phyloP scores from a whole-genome alignment of 306 rosid species.

The Hippophae tibetana region DNA sequence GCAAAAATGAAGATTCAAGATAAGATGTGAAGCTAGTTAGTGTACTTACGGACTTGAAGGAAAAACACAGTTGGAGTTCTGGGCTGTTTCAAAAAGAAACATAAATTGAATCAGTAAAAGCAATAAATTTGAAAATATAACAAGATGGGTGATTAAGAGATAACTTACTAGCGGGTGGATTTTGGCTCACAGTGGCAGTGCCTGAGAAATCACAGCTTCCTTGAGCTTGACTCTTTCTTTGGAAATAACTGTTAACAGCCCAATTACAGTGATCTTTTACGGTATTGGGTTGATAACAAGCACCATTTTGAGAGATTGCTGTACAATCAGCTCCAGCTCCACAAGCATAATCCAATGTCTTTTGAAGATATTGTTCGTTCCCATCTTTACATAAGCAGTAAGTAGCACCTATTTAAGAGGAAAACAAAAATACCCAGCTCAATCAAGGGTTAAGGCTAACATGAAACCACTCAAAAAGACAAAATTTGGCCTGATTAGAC shows the following conservation, averaged over 20 bases:
- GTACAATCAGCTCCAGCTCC: conserved; percentile 94
- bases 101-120: background rate
- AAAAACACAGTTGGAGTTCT: conserved; percentile 51
- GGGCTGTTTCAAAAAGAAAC: conserved; percentile 38
- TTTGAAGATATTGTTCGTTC: conserved; percentile 64
- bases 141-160: no score
- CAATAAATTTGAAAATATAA: no score
- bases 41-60: conserved; percentile 66
- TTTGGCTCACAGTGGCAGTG: conserved; percentile 31
- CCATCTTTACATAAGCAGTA: conserved; percentile 88
- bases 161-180: conserved; percentile 52
- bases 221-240: conserved; percentile 49
- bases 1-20: conserved; percentile 2
- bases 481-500: no score
- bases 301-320: conserved; percentile 53
- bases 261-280: conserved; percentile 78
- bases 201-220: conserved; percentile 83
- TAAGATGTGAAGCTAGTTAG: background rate
- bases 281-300: conserved; percentile 73
- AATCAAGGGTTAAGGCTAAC: background rate
- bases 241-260: conserved; percentile 90
- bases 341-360: conserved; percentile 80
- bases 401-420: conserved; percentile 39
- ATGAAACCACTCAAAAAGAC: no score
- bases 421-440: background rate